A percentile compares a stretch with the other conserved stretches of the same genome.
These are phyloP conservation scores for Saccharomyces uvarum DNA, from an alignment of 1,139 yeast species.

Conservation along the genomic window DNA sequence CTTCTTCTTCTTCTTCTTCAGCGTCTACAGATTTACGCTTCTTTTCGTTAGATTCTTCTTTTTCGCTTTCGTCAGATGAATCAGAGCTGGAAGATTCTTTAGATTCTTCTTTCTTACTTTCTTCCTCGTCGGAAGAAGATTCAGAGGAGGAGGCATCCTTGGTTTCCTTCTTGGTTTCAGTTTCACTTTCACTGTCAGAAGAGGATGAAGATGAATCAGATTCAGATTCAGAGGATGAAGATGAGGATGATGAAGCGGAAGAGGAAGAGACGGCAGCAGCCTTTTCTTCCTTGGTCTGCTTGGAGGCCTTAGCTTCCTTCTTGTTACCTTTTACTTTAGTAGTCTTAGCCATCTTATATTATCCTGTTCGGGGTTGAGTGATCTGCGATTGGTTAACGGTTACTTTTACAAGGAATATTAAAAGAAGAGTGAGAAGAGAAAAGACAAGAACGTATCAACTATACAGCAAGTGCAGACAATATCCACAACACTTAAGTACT, in stretches of 20 bases:
- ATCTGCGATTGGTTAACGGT: not conserved
- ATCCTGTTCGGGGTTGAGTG: not conserved
- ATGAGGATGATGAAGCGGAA: slow-evolving; percentile 15
- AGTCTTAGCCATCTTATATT: slow-evolving; percentile 23
- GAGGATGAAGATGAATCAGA: slow-evolving; percentile 9
- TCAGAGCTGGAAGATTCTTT: slow-evolving; percentile 29
- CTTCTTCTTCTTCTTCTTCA: slow-evolving; percentile 29
- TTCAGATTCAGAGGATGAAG: slow-evolving; percentile 11
- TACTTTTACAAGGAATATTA: slow-evolving; percentile 6
- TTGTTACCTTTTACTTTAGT: slow-evolving; percentile 11
- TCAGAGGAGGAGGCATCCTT: slow-evolving; percentile 6
- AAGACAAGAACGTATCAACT: not conserved
- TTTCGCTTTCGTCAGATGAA: slow-evolving; percentile 20
- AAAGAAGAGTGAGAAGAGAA: slow-evolving; percentile 9
- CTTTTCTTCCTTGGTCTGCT: slow-evolving; percentile 6
- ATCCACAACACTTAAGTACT: not conserved
- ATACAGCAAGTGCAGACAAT: not conserved
- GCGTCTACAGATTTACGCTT: slow-evolving; percentile 36
- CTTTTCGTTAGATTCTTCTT: slow-evolving; percentile 19
- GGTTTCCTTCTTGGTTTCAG: slow-evolving; percentile 14
- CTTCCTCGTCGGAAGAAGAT: slow-evolving; percentile 16
- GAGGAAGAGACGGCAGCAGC: slow-evolving; percentile 14
- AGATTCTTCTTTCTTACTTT: slow-evolving; percentile 3
- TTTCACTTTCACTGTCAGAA: slow-evolving; percentile 30
- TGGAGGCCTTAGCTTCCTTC: slow-evolving; percentile 6